phyloP scores from a whole-genome alignment of 2,329 filamentous ascomycete species.

The Pyrenophora tritici-repentis region DNA sequence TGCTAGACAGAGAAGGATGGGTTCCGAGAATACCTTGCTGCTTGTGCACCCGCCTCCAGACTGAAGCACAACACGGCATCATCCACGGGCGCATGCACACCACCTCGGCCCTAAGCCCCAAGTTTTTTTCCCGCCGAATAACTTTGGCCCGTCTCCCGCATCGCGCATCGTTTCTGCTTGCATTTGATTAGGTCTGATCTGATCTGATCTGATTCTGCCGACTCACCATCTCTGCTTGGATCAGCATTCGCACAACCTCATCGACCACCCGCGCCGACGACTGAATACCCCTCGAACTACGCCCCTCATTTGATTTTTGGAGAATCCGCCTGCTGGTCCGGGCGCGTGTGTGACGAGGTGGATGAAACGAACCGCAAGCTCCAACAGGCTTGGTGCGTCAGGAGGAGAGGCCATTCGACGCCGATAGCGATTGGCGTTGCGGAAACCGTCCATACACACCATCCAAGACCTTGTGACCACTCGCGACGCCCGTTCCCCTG shows the following conservation, averaged over 20 bases:
- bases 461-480: constrained; percentile 32
- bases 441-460: constrained; percentile 16
- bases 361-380: constrained; percentile 31
- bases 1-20: constrained; percentile 28
- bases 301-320: constrained; percentile 26
- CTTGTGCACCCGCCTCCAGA: constrained; percentile 12
- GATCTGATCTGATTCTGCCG: constrained; percentile 25
- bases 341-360: constrained; percentile 37
- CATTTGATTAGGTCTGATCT: constrained; percentile 25
- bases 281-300: constrained; percentile 21
- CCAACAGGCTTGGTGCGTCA: constrained; percentile 30
- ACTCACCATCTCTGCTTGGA: constrained; percentile 14
- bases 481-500: constrained; percentile 23
- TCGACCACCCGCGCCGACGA: constrained; percentile 7
- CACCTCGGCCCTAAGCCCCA: constrained; percentile 26
- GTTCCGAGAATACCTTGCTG: constrained; percentile 15
- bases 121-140: constrained; percentile 26
- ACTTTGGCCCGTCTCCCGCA: constrained; percentile 22
- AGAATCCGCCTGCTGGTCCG: constrained; percentile 29
- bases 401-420: constrained; percentile 25
- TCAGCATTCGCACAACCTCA: constrained; percentile 6
- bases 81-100: constrained; percentile 25
- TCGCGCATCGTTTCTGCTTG: constrained; percentile 13
- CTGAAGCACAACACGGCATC: constrained; percentile 8
- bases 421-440: constrained; percentile 30